These are phyloP conservation scores for Amanita muscaria DNA, from an alignment of 768 basidiomycete genomes.

Conservation along the genomic window DNA sequence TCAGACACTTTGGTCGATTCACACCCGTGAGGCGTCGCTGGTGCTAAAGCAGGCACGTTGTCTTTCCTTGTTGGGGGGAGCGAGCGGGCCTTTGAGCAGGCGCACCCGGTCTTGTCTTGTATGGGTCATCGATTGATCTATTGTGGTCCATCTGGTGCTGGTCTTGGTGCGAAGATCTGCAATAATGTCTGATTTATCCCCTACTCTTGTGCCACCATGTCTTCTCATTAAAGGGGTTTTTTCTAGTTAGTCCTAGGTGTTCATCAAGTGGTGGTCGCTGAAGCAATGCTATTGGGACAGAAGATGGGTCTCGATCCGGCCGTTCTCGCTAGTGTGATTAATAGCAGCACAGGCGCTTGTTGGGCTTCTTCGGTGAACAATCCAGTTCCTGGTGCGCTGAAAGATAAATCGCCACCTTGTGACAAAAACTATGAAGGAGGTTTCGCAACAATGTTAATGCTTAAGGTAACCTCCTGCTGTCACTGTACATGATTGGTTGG, in stretches of 20 bases:
- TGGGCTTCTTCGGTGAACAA: slow-evolving; percentile 86
- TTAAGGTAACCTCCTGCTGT: slow-evolving; percentile 45
- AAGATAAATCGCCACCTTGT: slow-evolving; percentile 69
- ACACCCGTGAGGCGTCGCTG: slow-evolving; percentile 57
- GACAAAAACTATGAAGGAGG: slow-evolving; percentile 80
- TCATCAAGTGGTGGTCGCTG: slow-evolving; percentile 77
- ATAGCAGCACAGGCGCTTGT: slow-evolving; percentile 75
- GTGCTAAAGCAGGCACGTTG: slow-evolving; percentile 80
- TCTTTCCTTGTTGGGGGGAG: slow-evolving; percentile 90
- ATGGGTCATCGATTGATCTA: slow-evolving; percentile 83
- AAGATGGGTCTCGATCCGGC: slow-evolving; percentile 72
- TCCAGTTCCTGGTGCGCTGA: slow-evolving; percentile 69
- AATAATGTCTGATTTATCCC: slow-evolving; percentile 54
- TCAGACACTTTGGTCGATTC: slow-evolving; percentile 1
- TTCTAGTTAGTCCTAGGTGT: slow-evolving; percentile 58
- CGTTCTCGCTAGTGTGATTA: slow-evolving; percentile 75
- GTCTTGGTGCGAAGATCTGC: slow-evolving; percentile 84
- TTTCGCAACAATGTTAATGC: slow-evolving; percentile 76
- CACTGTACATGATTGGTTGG: neutral
- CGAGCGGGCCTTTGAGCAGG: slow-evolving; percentile 42
- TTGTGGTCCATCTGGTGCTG: slow-evolving; percentile 76
- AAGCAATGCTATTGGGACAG: slow-evolving; percentile 84
- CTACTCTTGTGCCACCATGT: slow-evolving; percentile 7
- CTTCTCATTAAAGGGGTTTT: slow-evolving; percentile 11
- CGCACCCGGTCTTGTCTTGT: slow-evolving; percentile 48